Evolutionary conservation across 1,284 basidiomycete species (phyloP).

Genomic region (Moesziomyces globuligerus): DNA sequence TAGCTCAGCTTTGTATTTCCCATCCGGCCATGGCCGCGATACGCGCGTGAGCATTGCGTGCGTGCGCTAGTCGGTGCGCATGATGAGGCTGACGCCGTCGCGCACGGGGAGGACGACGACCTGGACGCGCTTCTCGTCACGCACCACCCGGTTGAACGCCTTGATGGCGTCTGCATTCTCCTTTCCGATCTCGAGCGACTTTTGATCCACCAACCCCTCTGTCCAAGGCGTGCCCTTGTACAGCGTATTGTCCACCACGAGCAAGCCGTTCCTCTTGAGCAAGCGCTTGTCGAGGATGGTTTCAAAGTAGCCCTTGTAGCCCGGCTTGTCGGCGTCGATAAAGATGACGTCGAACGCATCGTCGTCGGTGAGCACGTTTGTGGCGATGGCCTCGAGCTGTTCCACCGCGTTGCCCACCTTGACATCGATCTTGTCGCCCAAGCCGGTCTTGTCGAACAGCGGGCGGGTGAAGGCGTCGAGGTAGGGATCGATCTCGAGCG

Average conservation of each 20-base stretch:
- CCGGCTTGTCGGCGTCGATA: conserved; percentile 67
- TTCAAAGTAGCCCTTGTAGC: conserved; percentile 59
- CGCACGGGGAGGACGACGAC: conserved; percentile 61
- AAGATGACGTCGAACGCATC: conserved; percentile 66
- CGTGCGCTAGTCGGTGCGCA: conserved; percentile 26
- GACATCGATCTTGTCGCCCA: conserved; percentile 59
- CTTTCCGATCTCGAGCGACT: conserved; percentile 25
- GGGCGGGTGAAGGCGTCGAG: conserved; percentile 59
- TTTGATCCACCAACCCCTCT: conserved; percentile 19
- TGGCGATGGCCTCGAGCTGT: conserved; percentile 42
- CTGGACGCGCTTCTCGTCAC: conserved; percentile 54
- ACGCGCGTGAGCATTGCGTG: too few species aligned
- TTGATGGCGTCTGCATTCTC: conserved; percentile 54
- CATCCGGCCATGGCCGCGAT: not conserved
- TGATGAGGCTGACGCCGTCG: conserved; percentile 66
- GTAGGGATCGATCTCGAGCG: conserved; percentile 65
- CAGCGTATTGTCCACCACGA: conserved; percentile 67
- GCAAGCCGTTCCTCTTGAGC: conserved; percentile 52
- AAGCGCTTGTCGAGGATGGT: conserved; percentile 55
- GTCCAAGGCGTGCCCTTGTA: conserved; percentile 61
- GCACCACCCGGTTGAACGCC: conserved; percentile 63
- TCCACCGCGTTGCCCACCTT: conserved; percentile 59
- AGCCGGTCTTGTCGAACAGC: conserved; percentile 58
- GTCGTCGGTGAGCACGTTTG: conserved; percentile 26
- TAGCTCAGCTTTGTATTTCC: conserved; percentile 3